Base-by-base conservation (phyloP, 78 protist species). In the Speleostelium caveatum region DNA sequence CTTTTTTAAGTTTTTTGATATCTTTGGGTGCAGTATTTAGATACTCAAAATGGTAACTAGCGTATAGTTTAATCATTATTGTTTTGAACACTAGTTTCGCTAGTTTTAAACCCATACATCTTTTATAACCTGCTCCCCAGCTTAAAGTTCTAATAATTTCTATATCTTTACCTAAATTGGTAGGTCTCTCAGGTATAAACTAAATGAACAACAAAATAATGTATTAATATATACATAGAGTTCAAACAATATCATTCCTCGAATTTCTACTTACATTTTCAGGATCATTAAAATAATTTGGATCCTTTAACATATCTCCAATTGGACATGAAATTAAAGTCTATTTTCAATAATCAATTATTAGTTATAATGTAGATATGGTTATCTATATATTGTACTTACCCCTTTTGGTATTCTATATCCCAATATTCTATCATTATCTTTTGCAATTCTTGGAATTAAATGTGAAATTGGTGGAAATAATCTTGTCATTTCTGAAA, bases 331-430 rank as follows among this genome's bases (percentile, higher is more conserved):
- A 41, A 26, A 83, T 42, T 26, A 69, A 39, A 2, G 91, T 42
- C n/a, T n/a, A n/a, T n/a, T n/a, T n/a, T n/a, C n/a, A n/a, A n/a
- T n/a, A n/a, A n/a, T n/a, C n/a, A n/a, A n/a, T n/a, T n/a, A n/a
- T n/a, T n/a, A n/a, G n/a, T n/a, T n/a, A n/a, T n/a, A n/a, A n/a
- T n/a, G n/a, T n/a, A n/a, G n/a, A n/a, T n/a, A n/a, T n/a, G n/a
- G n/a, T n/a, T n/a, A n/a, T n/a, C n/a, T n/a, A n/a, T n/a, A n/a
- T n/a, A n/a, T n/a, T n/a, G n/a, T n/a, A n/a, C n/a, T n/a, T n/a
- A n/a, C n/a, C 35, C 91, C 91, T 24, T 69, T 32, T 24, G 91
- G 91, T 10, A 83, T 69, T 28, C 63, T 61, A 33, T 83, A 83
- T 0, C 91, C 91, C 6, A 83, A 45, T 6, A 83, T 39, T 45